Conservation (phyloP, 2,329 filamentous ascomycete species). For the Fusarium sacchari region DNA sequence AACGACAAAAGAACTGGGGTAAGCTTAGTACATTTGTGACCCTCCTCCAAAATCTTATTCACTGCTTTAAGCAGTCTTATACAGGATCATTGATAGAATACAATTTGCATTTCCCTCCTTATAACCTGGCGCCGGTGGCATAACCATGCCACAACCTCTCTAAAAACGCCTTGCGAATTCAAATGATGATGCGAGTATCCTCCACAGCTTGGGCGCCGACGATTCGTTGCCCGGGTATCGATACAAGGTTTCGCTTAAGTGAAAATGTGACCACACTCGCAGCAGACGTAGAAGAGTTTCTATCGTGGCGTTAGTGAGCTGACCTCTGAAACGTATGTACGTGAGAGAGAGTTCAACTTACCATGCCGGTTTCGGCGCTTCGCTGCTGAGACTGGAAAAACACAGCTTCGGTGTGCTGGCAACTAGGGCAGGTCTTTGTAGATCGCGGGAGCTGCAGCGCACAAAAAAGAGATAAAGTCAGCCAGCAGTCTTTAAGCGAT, state of each 20-base stretch:
- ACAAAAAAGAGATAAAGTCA: slow-evolving; percentile 53
- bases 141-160: slow-evolving; percentile 20
- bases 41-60: slow-evolving; percentile 3
- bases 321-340: background rate
- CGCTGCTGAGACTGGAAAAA: slow-evolving; percentile 99
- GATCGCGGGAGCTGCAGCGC: slow-evolving; percentile 84
- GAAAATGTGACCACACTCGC: slow-evolving; percentile 91
- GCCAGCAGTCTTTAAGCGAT: slow-evolving; percentile 50
- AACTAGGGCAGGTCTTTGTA: slow-evolving; percentile 85
- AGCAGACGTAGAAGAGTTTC: slow-evolving; percentile 96
- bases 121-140: slow-evolving; percentile 22
- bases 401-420: slow-evolving; percentile 88
- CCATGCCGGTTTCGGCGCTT: slow-evolving; percentile 97
- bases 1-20: background rate
- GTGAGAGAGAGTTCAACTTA: slow-evolving; percentile 57
- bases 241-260: slow-evolving; percentile 53
- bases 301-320: slow-evolving; percentile 48
- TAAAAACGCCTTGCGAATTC: slow-evolving; percentile 39
- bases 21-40: background rate
- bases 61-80: slow-evolving; percentile 9
- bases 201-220: slow-evolving; percentile 28
- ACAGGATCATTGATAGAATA: slow-evolving; percentile 31
- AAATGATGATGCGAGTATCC: slow-evolving; percentile 33
- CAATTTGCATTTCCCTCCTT: slow-evolving; percentile 23
- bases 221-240: slow-evolving; percentile 37